These are phyloP conservation scores for Ilyonectria destructans DNA, from an alignment of 2,329 filamentous ascomycete genomes.

Conservation along the genomic window DNA sequence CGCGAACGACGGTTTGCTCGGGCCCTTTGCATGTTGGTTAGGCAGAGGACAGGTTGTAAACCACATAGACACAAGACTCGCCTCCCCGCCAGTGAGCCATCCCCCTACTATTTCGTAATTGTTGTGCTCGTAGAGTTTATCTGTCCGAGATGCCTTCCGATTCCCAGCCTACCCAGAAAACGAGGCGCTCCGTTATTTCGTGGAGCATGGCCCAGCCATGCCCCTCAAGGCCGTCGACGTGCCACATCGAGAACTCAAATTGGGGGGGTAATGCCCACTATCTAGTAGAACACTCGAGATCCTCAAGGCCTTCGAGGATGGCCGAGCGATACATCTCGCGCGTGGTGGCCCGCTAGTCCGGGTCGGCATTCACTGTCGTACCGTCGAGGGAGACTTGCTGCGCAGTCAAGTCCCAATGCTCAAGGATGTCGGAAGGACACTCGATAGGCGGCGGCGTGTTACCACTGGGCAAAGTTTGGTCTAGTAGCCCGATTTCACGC, in stretches of 20 bases:
- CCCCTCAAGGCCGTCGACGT: background rate
- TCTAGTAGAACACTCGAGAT: background rate
- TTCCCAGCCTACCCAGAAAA: conserved; percentile 4
- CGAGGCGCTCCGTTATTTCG: background rate
- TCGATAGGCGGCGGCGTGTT: background rate
- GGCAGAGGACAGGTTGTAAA: too few relatives aligned
- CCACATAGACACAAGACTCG: background rate
- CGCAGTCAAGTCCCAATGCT: background rate
- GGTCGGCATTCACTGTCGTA: background rate
- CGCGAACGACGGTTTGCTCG: too few relatives aligned
- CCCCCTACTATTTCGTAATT: background rate
- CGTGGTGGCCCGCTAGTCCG: background rate
- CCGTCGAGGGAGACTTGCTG: background rate
- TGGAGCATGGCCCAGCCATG: background rate
- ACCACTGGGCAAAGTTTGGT: background rate
- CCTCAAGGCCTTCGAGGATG: background rate
- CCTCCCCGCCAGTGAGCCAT: background rate
- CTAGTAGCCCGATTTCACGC: too few relatives aligned
- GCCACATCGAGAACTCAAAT: background rate
- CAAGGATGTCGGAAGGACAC: background rate
- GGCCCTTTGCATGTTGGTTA: too few relatives aligned
- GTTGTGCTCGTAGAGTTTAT: background rate
- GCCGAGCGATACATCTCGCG: background rate
- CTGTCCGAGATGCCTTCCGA: background rate
- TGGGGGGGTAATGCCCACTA: background rate